Conservation (phyloP, 208 protist genomes). For the Novymonas esmeraldas region DNA sequence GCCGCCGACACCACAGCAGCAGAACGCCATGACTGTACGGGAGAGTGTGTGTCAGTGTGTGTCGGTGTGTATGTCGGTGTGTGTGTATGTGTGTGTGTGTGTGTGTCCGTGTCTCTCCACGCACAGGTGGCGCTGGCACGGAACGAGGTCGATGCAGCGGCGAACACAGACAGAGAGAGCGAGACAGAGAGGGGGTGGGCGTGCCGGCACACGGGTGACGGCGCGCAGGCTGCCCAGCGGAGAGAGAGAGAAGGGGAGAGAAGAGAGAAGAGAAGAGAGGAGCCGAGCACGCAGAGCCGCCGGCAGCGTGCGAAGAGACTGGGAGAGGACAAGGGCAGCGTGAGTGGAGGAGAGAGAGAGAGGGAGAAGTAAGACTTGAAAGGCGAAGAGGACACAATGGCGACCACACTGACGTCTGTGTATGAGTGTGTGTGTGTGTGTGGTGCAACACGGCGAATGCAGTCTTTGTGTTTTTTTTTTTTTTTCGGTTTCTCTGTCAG, state of each 20-base stretch:
- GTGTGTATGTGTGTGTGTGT: not conserved
- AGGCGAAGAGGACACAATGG: no score
- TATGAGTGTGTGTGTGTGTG: no score
- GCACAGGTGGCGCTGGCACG: not conserved
- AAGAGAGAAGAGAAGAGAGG: not conserved
- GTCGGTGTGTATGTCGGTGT: not conserved
- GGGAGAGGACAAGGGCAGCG: no score
- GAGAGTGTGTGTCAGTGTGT: not conserved
- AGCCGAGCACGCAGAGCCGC: not conserved
- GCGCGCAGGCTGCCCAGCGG: not conserved
- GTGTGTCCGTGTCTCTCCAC: not conserved
- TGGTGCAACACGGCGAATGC: no score
- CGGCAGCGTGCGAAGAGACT: not conserved
- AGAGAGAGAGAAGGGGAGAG: not conserved
- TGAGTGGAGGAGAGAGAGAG: no score
- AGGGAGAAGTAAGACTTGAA: no score
- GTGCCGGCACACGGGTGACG: not conserved
- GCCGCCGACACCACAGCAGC: constrained; percentile 49
- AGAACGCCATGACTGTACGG: constrained; percentile 36
- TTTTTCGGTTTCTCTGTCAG: no score
- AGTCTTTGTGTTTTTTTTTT: no score
- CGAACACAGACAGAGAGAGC: not conserved
- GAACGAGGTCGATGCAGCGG: not conserved
- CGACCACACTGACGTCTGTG: no score
- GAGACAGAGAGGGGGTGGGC: not conserved